Evolutionary conservation across 495 filamentous ascomycete species (phyloP).

Genomic region (Hyphodiscus hymeniophilus): DNA sequence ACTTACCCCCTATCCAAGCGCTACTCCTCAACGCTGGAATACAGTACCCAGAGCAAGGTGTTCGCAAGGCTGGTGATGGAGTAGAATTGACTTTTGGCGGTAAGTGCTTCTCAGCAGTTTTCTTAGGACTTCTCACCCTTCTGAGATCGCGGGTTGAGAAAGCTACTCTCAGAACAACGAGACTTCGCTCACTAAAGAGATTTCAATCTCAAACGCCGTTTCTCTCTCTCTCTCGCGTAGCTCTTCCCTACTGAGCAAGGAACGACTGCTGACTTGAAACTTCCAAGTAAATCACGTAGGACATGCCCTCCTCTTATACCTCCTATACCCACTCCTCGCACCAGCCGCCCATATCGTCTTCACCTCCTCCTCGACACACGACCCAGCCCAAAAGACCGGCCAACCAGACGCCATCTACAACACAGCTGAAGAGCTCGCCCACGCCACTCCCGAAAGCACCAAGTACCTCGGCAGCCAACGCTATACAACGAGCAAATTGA

Average conservation of each 20-base stretch:
- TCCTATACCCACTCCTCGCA: slow-evolving; percentile 37
- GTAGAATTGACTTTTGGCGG: slow-evolving; percentile 30
- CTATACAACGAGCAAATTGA: slow-evolving; percentile 22
- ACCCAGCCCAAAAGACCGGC: slow-evolving; percentile 25
- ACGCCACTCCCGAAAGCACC: slow-evolving; percentile 19
- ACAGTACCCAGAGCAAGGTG: slow-evolving; percentile 26
- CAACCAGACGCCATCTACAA: slow-evolving; percentile 26
- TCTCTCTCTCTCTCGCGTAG: no score
- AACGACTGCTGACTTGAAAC: no score
- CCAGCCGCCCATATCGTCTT: slow-evolving; percentile 38
- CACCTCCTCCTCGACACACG: slow-evolving; percentile 27
- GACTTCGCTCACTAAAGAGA: no score
- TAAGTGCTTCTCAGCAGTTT: no score
- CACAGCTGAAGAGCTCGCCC: slow-evolving; percentile 27
- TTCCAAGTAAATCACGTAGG: no score
- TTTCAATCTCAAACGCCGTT: no score
- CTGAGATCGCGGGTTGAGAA: no score
- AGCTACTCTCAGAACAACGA: no score
- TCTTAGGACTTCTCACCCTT: no score
- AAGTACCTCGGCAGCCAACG: slow-evolving; percentile 23
- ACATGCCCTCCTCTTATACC: slow-evolving; percentile 42
- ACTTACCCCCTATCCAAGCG: slow-evolving; percentile 32
- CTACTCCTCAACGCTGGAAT: slow-evolving; percentile 39
- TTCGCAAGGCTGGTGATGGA: slow-evolving; percentile 29
- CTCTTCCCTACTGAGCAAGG: no score